Evolutionary conservation across 2,329 filamentous ascomycete genomes (phyloP).

Genomic region (Xylaria sp.): DNA sequence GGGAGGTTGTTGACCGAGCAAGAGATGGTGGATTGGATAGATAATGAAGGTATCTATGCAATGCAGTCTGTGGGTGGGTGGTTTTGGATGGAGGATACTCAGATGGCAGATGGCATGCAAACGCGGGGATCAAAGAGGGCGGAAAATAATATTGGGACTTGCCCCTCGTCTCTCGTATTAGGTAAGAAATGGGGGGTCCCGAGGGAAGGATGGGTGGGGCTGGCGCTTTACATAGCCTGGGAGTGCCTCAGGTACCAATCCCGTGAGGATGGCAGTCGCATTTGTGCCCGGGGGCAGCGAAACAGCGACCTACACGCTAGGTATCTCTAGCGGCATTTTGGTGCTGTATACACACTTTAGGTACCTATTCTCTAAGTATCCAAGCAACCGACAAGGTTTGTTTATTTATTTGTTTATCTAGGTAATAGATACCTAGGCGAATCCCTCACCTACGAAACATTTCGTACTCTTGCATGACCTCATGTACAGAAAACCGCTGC

Average conservation of each 20-base stretch:
- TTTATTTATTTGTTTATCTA: too few species aligned
- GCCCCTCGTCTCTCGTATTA: conserved; percentile 10
- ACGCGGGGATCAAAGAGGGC: conserved; percentile 17
- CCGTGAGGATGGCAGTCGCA: not conserved
- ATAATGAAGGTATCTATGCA: conserved; percentile 6
- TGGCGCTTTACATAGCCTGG: not conserved
- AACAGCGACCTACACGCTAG: not conserved
- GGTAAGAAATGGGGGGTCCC: conserved; percentile 2
- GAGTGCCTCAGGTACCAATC: not conserved
- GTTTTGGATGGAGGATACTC: conserved; percentile 2
- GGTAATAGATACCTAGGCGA: too few species aligned
- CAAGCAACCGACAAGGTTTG: too few species aligned
- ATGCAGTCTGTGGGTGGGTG: conserved; percentile 5
- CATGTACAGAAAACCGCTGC: not conserved
- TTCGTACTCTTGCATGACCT: not conserved
- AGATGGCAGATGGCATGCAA: conserved; percentile 8
- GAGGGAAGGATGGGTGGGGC: not conserved
- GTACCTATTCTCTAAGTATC: too few species aligned
- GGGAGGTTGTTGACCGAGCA: conserved; percentile 1
- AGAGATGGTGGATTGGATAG: conserved; percentile 5
- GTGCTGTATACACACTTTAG: too few species aligned
- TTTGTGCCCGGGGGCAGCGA: not conserved
- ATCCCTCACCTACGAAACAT: too few species aligned
- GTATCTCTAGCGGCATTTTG: too few species aligned
- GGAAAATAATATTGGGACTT: conserved; percentile 10